Conservation (phyloP, 164 flowering plant genomes). For the Malania oleifera region DNA sequence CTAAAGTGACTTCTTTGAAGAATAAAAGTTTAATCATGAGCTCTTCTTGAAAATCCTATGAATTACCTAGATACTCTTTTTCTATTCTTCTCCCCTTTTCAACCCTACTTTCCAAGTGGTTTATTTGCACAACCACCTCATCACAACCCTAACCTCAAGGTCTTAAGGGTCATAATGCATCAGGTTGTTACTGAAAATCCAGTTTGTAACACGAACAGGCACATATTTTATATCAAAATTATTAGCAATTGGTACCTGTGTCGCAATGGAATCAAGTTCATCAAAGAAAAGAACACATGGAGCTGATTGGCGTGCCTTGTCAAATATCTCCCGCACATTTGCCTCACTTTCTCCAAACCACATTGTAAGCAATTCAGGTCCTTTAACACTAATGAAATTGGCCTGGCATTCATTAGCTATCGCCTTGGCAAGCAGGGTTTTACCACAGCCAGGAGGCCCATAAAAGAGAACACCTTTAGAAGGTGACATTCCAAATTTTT, state of each 20-base stretch:
- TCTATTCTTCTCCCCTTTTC: too few relatives aligned
- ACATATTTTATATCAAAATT: too few relatives aligned
- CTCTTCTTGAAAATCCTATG: too few relatives aligned
- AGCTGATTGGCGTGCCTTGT: slow-evolving; percentile 65
- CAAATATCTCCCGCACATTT: slow-evolving; percentile 71
- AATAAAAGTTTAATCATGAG: too few relatives aligned
- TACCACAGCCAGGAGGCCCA: slow-evolving; percentile 76
- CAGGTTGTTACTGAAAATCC: too few relatives aligned
- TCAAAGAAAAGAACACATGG: slow-evolving; percentile 77
- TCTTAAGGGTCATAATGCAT: too few relatives aligned
- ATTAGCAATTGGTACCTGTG: slow-evolving; percentile 37
- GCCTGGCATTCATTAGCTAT: slow-evolving; percentile 76
- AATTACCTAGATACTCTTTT: too few relatives aligned
- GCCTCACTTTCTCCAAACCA: slow-evolving; percentile 86
- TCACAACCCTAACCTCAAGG: too few relatives aligned
- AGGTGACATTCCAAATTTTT: slow-evolving; percentile 78
- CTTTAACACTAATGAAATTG: slow-evolving; percentile 66
- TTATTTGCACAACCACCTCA: too few relatives aligned
- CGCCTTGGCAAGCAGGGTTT: slow-evolving; percentile 68
- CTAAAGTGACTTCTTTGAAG: too few relatives aligned
- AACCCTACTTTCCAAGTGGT: too few relatives aligned
- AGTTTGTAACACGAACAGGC: too few relatives aligned
- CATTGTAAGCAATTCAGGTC: slow-evolving; percentile 69
- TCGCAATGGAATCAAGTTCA: slow-evolving; percentile 67
- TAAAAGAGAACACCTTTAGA: slow-evolving; percentile 72